Conservation (phyloP, 495 filamentous ascomycete species). For the Hypoxylon lenormandii region DNA sequence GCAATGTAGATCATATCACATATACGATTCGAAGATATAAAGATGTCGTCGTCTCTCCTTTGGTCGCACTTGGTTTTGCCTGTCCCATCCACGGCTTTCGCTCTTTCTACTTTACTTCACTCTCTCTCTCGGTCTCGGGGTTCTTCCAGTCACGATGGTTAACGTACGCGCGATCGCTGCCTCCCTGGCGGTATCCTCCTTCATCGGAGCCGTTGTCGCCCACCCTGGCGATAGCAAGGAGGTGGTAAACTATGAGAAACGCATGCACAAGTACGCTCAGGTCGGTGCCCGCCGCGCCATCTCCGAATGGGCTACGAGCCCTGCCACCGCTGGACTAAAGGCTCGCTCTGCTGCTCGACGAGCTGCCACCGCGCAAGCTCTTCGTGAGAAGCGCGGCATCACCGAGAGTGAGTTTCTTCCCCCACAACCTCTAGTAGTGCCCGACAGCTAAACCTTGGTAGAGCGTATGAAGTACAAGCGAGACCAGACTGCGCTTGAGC, state of each 20-base stretch:
- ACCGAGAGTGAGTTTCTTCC: constrained; percentile 55
- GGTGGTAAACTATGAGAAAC: constrained; percentile 51
- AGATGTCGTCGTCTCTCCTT: constrained; percentile 8
- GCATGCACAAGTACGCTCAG: constrained; percentile 50
- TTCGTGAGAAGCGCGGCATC: constrained; percentile 65
- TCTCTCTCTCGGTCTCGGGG: neutral
- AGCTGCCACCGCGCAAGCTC: constrained; percentile 53
- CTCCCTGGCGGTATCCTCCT: constrained; percentile 43
- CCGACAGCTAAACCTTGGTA: constrained; percentile 17
- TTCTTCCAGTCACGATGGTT: constrained; percentile 37
- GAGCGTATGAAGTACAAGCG: constrained; percentile 46
- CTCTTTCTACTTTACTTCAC: constrained; percentile 15
- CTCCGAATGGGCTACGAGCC: constrained; percentile 46
- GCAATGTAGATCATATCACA: constrained; percentile 24
- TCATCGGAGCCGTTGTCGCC: constrained; percentile 48
- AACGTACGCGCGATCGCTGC: constrained; percentile 43
- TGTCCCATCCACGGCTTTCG: constrained; percentile 19
- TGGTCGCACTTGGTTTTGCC: constrained; percentile 1
- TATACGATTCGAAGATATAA: constrained; percentile 34
- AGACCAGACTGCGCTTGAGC: constrained; percentile 43
- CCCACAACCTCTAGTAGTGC: neutral
- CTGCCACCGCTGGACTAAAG: constrained; percentile 49
- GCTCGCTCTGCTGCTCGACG: constrained; percentile 54
- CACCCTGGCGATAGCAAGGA: constrained; percentile 56
- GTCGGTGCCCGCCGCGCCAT: constrained; percentile 54